Evolutionary conservation across 2,329 filamentous ascomycete species (phyloP).

Genomic region (Cladosporium sp.): DNA sequence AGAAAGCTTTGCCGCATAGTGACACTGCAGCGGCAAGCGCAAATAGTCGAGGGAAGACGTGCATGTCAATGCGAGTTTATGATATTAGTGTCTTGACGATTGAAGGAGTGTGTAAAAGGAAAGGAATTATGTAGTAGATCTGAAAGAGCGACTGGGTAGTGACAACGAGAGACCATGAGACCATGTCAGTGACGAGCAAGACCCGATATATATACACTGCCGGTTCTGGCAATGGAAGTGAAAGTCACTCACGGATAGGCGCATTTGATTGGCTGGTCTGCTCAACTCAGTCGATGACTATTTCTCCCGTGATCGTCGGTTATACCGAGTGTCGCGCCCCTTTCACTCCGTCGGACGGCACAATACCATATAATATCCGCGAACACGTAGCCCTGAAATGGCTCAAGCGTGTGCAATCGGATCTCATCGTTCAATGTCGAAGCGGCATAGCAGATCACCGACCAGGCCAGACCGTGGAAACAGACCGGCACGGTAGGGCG

Average conservation of each 20-base stretch:
- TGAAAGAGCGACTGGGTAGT: background rate
- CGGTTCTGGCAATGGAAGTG: background rate
- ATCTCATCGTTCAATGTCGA: background rate
- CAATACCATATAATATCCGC: background rate
- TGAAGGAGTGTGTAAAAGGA: background rate
- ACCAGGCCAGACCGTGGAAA: background rate
- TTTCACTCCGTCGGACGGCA: background rate
- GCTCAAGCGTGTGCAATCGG: background rate
- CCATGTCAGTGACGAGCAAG: background rate
- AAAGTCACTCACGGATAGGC: background rate
- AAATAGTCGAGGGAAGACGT: background rate
- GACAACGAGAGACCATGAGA: background rate
- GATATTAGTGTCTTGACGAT: background rate
- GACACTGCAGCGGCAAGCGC: background rate
- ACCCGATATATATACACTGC: background rate
- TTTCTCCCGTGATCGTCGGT: background rate
- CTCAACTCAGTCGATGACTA: background rate
- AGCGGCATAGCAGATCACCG: background rate
- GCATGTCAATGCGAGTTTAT: background rate
- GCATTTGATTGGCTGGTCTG: background rate
- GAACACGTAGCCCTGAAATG: background rate
- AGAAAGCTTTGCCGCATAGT: slow-evolving; percentile 19
- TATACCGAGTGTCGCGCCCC: background rate
- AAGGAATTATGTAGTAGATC: background rate
- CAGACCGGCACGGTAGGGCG: background rate